Conservation (phyloP, 129 eudicot genomes). For the Saposhnikovia divaricata region DNA sequence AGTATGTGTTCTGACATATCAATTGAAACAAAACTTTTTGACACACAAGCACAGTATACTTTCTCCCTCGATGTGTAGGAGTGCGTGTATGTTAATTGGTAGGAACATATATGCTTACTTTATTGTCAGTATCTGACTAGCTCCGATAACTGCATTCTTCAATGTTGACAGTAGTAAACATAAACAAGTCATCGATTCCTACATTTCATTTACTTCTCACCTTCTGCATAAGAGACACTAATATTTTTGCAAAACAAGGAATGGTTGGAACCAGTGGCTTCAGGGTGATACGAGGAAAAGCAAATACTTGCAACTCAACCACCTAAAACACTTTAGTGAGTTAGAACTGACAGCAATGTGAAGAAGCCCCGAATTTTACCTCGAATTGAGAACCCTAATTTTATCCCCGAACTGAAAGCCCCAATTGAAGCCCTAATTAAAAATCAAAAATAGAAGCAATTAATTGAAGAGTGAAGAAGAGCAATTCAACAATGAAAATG, state of each 20-base stretch:
- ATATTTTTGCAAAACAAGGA: constrained; percentile 82
- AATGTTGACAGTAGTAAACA: constrained; percentile 18
- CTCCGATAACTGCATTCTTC: constrained; percentile 33
- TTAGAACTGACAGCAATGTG: background rate
- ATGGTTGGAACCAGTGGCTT: constrained; percentile 86
- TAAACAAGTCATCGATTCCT: background rate
- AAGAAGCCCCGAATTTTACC: no score
- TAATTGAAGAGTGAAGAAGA: no score
- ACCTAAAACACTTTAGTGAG: constrained; percentile 44
- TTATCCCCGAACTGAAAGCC: no score
- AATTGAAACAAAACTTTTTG: background rate
- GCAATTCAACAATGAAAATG: no score
- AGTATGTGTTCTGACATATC: background rate
- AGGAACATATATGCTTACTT: constrained; percentile 44
- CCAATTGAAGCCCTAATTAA: no score
- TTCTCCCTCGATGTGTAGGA: background rate
- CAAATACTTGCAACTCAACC: constrained; percentile 93
- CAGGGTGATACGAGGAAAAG: constrained; percentile 73
- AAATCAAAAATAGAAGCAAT: no score
- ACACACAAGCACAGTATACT: background rate
- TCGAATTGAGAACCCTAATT: no score
- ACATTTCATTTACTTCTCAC: constrained; percentile 26
- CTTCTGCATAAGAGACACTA: constrained; percentile 91
- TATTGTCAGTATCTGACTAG: constrained; percentile 42
- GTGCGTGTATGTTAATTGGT: background rate